A percentile compares a stretch with the other conserved stretches of the same genome.
phyloP scores from a whole-genome alignment of 306 rosid species.

The Prinsepia uniflora region DNA sequence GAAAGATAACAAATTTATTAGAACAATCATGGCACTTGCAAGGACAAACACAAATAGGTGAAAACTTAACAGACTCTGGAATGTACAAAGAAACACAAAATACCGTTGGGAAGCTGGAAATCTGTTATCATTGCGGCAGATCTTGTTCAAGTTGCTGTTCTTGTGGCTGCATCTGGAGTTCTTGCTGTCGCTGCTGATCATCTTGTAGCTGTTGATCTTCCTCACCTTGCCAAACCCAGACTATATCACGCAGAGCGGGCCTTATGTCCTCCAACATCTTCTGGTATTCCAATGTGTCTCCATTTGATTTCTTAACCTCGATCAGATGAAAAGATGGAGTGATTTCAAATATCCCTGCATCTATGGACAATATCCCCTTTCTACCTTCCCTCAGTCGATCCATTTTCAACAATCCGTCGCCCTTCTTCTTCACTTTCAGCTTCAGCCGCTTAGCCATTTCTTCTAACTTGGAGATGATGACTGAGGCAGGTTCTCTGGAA shows the following conservation, averaged over 20 bases:
- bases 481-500: slow-evolving; percentile 58
- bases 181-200: slow-evolving; percentile 26
- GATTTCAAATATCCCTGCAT: slow-evolving; percentile 77
- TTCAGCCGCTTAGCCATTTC: slow-evolving; percentile 53
- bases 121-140: background rate
- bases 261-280: slow-evolving; percentile 59
- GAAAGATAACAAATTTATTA: background rate
- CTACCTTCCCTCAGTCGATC: slow-evolving; percentile 60
- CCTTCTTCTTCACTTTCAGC: slow-evolving; percentile 66
- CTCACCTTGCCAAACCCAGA: slow-evolving; percentile 82
- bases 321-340: slow-evolving; percentile 72
- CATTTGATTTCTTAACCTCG: slow-evolving; percentile 75
- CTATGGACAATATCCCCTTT: slow-evolving; percentile 66
- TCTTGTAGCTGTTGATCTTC: slow-evolving; percentile 32
- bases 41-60: slow-evolving; percentile 1
- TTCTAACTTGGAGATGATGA: slow-evolving; percentile 66
- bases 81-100: slow-evolving; percentile 5
- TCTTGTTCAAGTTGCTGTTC: slow-evolving; percentile 1
- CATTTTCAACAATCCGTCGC: slow-evolving; percentile 57
- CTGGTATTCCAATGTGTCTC: slow-evolving; percentile 83
- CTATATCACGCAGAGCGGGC: slow-evolving; percentile 74
- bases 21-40: background rate
- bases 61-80: background rate
- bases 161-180: slow-evolving; percentile 28
- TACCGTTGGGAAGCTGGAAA: background rate